Evolutionary conservation across 2,329 filamentous ascomycete genomes (phyloP), one percentile per base, ranked within the genome.

Genomic region (Ceratocystis variospora): DNA sequence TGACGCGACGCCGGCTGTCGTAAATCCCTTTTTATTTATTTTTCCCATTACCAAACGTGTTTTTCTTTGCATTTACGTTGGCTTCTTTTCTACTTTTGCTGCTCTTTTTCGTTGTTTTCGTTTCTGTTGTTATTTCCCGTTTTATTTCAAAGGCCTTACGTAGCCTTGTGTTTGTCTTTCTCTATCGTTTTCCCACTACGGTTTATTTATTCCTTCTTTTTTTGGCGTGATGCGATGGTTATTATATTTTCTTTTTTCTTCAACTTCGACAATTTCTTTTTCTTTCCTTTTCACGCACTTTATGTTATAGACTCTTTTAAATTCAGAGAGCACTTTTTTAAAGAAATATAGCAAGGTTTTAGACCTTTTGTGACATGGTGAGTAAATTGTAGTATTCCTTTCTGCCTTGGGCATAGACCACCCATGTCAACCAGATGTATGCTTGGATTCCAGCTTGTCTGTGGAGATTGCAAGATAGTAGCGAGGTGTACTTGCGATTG

Each of bases 21-120:
- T 61, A 33, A 28, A 17, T 45, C 62, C 25, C 55, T 61, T 53
- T 64, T 67, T 57, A 22, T 48, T 10, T 48, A n/a, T 48, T 62
- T 22, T 55, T 28, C 8, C 45, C 45, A 45, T 57, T 62, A 44
- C 64, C 59, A 62, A 59, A 62, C 22, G 48, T 53, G 48, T 45
- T 57, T 44, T 62, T 62, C 45, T 44, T 44, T 64, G 48, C 46
- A 57, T 68, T 63, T 72, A 71, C 68, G 62, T 67, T 61, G 64
- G 61, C 41, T 46, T 67, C 69, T 66, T 41, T 41, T 15, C 37
- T 41, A 41, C 37, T 41, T 41, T 41, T 12, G 37, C 10, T 41
- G 69, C 71, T 68, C 71, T 70, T 68, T 64, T 68, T 31, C 33
- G 17, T 37, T 62, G 41, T 28, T 41, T 66, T 19, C 8, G 57